Percentiles rank a stretch among this genome's conserved stretches.
Evolutionary conservation across 2,329 filamentous ascomycete species (phyloP).

Genomic region (Ploettnerulaceae sp.): DNA sequence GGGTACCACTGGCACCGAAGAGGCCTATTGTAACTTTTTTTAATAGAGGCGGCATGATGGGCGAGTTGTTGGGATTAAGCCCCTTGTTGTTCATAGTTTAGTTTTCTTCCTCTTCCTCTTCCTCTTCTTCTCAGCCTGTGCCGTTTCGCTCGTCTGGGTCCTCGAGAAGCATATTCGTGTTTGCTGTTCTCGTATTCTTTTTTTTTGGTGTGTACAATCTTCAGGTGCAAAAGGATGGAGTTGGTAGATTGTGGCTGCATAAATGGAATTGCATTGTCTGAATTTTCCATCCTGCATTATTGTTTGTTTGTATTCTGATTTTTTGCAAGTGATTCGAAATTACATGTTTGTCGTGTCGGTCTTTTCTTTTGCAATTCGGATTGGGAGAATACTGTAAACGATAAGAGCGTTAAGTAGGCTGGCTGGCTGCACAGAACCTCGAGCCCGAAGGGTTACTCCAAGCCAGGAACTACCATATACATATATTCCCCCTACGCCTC

Average conservation of each 20-base stretch:
- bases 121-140: background rate
- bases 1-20: background rate
- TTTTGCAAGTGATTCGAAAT: background rate
- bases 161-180: background rate
- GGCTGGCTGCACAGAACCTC: no score
- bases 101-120: background rate
- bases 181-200: background rate
- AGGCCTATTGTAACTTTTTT: constrained; percentile 1
- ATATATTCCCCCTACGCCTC: no score
- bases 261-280: constrained; percentile 5
- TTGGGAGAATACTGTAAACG: no score
- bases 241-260: constrained; percentile 7
- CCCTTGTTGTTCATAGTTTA: constrained; percentile 3
- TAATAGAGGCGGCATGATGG: constrained; percentile 1
- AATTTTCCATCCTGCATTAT: background rate
- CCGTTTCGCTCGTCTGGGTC: background rate
- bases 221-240: constrained; percentile 1
- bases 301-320: background rate
- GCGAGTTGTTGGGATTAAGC: background rate
- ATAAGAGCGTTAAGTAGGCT: no score
- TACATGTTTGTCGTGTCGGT: no score
- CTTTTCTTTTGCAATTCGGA: no score
- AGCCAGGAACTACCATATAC: no score
- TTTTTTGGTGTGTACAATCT: background rate
- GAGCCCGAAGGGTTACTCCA: no score